These are phyloP conservation scores for Suhomyces yuchorum DNA, from an alignment of 1,139 yeast genomes.

Conservation along the genomic window DNA sequence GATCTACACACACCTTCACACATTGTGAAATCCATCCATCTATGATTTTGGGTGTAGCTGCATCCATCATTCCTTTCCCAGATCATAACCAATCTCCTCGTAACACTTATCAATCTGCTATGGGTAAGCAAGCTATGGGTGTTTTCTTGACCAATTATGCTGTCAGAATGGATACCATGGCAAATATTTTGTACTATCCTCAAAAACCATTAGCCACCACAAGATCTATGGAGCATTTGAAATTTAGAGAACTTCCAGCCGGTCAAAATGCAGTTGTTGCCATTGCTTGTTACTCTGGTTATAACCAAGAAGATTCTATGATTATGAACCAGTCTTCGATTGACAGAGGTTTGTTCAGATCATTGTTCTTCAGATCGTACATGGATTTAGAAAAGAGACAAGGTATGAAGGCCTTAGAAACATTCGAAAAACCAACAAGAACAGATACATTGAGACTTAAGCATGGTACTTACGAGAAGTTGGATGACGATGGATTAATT, in stretches of 20 bases:
- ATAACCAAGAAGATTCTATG: conserved; percentile 99
- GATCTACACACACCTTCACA: conserved; percentile 83
- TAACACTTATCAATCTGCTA: conserved; percentile 98
- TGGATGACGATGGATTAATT: conserved; percentile 97
- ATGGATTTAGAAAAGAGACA: conserved; percentile 98
- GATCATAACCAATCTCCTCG: conserved; percentile 99
- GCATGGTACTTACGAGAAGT: conserved; percentile 96
- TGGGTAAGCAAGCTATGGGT: conserved; percentile 99
- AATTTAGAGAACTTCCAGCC: conserved; percentile 97
- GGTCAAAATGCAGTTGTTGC: conserved; percentile 99
- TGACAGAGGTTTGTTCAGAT: conserved; percentile 94
- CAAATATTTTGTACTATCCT: conserved; percentile 93
- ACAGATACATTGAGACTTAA: conserved; percentile 92
- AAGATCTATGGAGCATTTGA: conserved; percentile 96
- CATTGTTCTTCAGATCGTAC: conserved; percentile 92
- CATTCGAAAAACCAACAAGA: conserved; percentile 93
- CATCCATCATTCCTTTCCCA: conserved; percentile 98
- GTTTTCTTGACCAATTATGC: conserved; percentile 95
- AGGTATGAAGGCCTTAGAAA: conserved; percentile 97
- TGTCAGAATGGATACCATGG: conserved; percentile 99
- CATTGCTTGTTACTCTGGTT: conserved; percentile 96
- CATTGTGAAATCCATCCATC: conserved; percentile 99
- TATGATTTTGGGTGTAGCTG: conserved; percentile 98
- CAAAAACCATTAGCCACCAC: conserved; percentile 99
- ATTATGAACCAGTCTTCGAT: conserved; percentile 98